A percentile compares a stretch with the other conserved stretches of the same genome.
phyloP scores from a whole-genome alignment of 2,329 filamentous ascomycete species.

The Monosporascus ibericus region DNA sequence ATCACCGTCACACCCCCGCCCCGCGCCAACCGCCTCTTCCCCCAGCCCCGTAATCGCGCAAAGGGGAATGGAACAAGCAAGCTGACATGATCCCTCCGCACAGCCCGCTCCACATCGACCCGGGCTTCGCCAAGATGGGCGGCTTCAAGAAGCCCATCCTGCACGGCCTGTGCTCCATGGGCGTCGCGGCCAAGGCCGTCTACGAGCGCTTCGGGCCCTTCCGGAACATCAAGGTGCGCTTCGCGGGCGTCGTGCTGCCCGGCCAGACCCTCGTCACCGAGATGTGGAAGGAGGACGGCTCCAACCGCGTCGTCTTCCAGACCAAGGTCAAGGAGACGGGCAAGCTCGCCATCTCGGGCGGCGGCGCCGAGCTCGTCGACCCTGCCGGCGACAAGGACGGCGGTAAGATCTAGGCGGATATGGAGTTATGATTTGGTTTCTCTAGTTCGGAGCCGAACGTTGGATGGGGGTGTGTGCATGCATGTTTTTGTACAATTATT shows the following conservation, averaged over 20 bases:
- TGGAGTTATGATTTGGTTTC: background rate
- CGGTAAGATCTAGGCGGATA: constrained; percentile 21
- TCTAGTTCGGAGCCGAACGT: background rate
- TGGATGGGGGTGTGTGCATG: no score
- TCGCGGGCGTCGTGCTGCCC: constrained; percentile 77
- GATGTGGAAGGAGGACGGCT: constrained; percentile 76
- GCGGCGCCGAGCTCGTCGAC: constrained; percentile 65
- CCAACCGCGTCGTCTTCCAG: constrained; percentile 75
- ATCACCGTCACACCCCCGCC: background rate
- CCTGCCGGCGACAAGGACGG: constrained; percentile 12
- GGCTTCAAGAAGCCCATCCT: constrained; percentile 93
- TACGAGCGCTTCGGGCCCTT: constrained; percentile 76
- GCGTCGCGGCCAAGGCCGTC: constrained; percentile 84
- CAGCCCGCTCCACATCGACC: constrained; percentile 87
- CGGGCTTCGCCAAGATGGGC: constrained; percentile 86
- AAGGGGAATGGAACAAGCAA: background rate
- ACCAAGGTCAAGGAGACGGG: constrained; percentile 87
- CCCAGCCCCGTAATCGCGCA: background rate
- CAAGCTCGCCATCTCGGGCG: constrained; percentile 78
- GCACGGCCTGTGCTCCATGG: constrained; percentile 94
- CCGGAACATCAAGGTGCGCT: constrained; percentile 89
- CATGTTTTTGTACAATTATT: no score
- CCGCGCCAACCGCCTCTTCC: background rate
- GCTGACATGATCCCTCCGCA: background rate
- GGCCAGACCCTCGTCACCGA: constrained; percentile 88